Conservation (phyloP, 1,284 basidiomycete genomes). For the Calocybe gambosa region DNA sequence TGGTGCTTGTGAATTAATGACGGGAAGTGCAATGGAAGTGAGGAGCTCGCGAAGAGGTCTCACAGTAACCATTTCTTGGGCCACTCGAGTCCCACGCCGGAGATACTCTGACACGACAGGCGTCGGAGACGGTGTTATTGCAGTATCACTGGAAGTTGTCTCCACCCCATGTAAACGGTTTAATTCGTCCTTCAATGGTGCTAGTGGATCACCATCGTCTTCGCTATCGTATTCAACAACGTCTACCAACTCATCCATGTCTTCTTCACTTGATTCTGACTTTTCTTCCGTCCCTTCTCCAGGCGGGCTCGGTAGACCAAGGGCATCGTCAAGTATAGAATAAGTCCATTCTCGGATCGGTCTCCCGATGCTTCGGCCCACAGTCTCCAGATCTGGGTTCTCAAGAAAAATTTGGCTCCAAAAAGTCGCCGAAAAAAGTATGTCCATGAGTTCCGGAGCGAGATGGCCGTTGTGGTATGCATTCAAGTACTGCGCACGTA, state of each 20-base stretch:
- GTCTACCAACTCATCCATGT: conserved; percentile 45
- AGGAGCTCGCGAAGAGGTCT: conserved; percentile 42
- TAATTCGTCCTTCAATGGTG: conserved; percentile 63
- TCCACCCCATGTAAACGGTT: conserved; percentile 44
- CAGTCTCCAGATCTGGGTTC: conserved; percentile 65
- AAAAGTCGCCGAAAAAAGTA: conserved; percentile 53
- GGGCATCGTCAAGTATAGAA: conserved; percentile 58
- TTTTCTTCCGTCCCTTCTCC: conserved; percentile 16
- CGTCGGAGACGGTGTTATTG: conserved; percentile 30
- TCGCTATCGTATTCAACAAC: conserved; percentile 41
- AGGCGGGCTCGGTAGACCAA: conserved; percentile 43
- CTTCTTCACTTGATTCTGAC: conserved; percentile 37
- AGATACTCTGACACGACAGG: conserved; percentile 61
- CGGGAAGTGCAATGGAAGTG: conserved; percentile 27
- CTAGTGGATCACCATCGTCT: conserved; percentile 45
- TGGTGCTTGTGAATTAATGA: conserved; percentile 22
- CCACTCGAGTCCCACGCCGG: conserved; percentile 64
- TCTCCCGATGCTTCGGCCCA: conserved; percentile 52
- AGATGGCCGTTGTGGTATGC: conserved; percentile 61
- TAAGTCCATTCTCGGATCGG: conserved; percentile 64
- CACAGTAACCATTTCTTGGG: conserved; percentile 50
- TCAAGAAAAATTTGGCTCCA: conserved; percentile 74
- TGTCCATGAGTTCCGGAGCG: conserved; percentile 51
- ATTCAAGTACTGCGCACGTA: conserved; percentile 45
- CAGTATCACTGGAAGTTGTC: conserved; percentile 19